Base-by-base conservation (phyloP, 495 filamentous ascomycete genomes). In the Penicillium subrubescens region DNA sequence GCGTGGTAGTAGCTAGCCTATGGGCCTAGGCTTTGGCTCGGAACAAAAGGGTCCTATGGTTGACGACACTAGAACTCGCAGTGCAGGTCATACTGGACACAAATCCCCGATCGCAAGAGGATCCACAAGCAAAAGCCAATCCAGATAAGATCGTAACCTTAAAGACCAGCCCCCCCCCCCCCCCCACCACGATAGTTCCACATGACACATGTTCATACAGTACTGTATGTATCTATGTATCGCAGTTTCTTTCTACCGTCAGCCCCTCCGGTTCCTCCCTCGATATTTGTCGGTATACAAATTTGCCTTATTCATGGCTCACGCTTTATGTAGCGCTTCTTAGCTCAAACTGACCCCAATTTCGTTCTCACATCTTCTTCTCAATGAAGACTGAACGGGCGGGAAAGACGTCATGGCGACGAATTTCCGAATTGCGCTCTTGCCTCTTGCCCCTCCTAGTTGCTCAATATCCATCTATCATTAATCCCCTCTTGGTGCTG, bases 371-470 rank as follows among this genome's bases (percentile, higher is more conserved):
- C 12, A 17, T 15, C 5, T 34, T 21, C 4, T n/a, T n/a, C 43
- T 17, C 17, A 19, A 19, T 46, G 11, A 10, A 39, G 0, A 0
- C 21, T 0, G 19, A 23, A 17, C 11, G 23, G 29, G 46, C 3
- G 5, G 35, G 11, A 52, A 12, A 15, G 11, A 60, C 58, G 58
- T 60, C 58, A 60, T 60, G 41, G 29, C 58, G 31, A 52, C 46
- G 19, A 52, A 59, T 33, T 17, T 15, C 29, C 41, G 7, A n/a
- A 1, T 41, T 14, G 12, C 37, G 37, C 15, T 12, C 37, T 58
- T 43, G 43, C 19, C 55, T 41, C 41, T 48, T 35, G 31, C 53
- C 52, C 29, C n/a, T 56, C 14, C 35, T 11, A 37, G 10, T 34
- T n/a, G n/a, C n/a, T 21, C 8, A 14, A 23, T 17, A 37, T 21